These are phyloP conservation scores for Plantago major DNA, from an alignment of 257 asterid species.

Conservation along the genomic window DNA sequence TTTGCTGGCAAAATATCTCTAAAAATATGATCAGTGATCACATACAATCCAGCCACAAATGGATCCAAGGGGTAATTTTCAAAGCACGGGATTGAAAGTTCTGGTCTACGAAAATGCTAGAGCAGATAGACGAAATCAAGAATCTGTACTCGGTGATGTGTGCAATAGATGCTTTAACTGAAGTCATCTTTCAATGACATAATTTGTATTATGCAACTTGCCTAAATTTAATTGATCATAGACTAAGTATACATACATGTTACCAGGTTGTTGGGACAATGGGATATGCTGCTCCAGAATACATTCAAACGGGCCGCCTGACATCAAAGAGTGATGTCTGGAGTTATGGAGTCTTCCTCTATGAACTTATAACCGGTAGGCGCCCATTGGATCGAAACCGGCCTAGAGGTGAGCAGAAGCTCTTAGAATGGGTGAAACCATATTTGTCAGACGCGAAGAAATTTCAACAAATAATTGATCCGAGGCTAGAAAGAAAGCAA, in stretches of 20 bases:
- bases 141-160: background rate
- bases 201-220: background rate
- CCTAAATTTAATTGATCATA: background rate
- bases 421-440: constrained; percentile 78
- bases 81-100: no score
- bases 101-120: no score
- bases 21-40: no score
- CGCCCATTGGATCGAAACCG: constrained; percentile 82
- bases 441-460: constrained; percentile 69
- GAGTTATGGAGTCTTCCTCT: constrained; percentile 92
- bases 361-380: constrained; percentile 88
- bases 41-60: no score
- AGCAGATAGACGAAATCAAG: background rate
- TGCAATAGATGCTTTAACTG: background rate
- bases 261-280: constrained; percentile 86
- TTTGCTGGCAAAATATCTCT: no score
- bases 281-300: constrained; percentile 98
- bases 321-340: constrained; percentile 89
- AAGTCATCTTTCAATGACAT: background rate
- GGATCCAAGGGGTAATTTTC: no score
- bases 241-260: background rate
- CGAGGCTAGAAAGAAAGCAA: constrained; percentile 61
- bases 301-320: constrained; percentile 85
- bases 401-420: constrained; percentile 84
- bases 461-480: constrained; percentile 76